Evolutionary conservation across 2,329 filamentous ascomycete genomes (phyloP), one percentile per base, ranked within the genome.

Genomic region (Amauroascus verrucosus): DNA sequence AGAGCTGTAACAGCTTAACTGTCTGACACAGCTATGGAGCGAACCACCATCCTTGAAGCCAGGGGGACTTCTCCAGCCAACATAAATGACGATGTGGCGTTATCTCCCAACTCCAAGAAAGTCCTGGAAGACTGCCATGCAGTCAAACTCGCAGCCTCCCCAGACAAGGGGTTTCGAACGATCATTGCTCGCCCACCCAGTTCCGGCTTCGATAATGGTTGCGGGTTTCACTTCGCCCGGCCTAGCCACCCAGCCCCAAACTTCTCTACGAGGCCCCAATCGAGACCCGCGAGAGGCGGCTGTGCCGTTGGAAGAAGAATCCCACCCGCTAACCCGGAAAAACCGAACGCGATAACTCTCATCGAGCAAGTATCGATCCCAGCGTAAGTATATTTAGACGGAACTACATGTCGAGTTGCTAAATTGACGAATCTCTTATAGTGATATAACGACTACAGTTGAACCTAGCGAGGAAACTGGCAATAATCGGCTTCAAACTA

Each of bases 191-290:
- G 67, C 1, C 67, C 67, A 11, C 51, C 59, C 18, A 67, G 60
- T 40, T 64, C 64, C 6, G 62, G 59, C 1, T 54, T 66, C 22
- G 63, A 70, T 41, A 44, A 59, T 16, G 35, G 59, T 30, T 52
- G 30, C 7, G 58, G 57, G 1, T 69, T 71, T 53, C 65, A 62
- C 5, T 71, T 70, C 54, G 57, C 63, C 14, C 68, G 63, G 48
- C 68, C 66, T 22, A 58, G 51, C 18, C 59, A 57, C 28, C 56
- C 60, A 40, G 59, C 53, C 14, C 48, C 50, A 16, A 56, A 47
- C 33, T 57, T 58, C 24, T 54, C 51, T 40, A 45, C 41, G 26
- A 44, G 54, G 13, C 56, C 53, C 2, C 56, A 57, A 22, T 14
- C 49, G 2, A 52, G 28, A 48, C 26, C 11, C 22, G 40, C 16